These are phyloP conservation scores for Fusarium euwallaceae DNA, from an alignment of 2,329 filamentous ascomycete species.

Conservation along the genomic window DNA sequence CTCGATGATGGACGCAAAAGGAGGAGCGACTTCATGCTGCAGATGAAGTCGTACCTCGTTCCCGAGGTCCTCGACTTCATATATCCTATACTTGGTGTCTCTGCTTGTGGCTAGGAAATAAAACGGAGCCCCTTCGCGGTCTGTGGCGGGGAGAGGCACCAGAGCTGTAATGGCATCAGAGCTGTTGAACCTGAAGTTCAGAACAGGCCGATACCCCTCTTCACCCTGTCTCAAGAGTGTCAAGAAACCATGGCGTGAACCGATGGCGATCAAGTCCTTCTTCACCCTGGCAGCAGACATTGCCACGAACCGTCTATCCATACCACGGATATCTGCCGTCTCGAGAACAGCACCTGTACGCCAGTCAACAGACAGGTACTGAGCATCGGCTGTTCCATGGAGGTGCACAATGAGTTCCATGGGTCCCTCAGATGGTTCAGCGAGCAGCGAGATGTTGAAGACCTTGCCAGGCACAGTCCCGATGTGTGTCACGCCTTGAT, in stretches of 20 bases:
- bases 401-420: slow-evolving; percentile 60
- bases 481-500: slow-evolving; percentile 51
- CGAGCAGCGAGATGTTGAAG: slow-evolving; percentile 62
- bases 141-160: slow-evolving; percentile 56
- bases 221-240: slow-evolving; percentile 49
- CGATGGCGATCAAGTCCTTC: slow-evolving; percentile 61
- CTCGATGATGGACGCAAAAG: slow-evolving; percentile 83
- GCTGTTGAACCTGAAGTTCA: slow-evolving; percentile 56
- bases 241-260: slow-evolving; percentile 66
- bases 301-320: slow-evolving; percentile 64
- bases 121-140: slow-evolving; percentile 24
- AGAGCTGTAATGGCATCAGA: slow-evolving; percentile 79
- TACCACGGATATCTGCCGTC: slow-evolving; percentile 50
- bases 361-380: slow-evolving; percentile 57
- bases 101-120: slow-evolving; percentile 80
- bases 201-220: slow-evolving; percentile 46
- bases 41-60: slow-evolving; percentile 55
- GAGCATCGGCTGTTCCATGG: slow-evolving; percentile 60
- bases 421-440: slow-evolving; percentile 5
- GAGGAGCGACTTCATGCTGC: slow-evolving; percentile 76
- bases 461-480: slow-evolving; percentile 62
- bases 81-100: slow-evolving; percentile 82
- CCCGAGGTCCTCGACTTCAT: slow-evolving; percentile 52
- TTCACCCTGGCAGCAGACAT: slow-evolving; percentile 60
- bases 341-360: slow-evolving; percentile 46